Percentiles rank a stretch among this genome's conserved stretches.
Evolutionary conservation across 1,284 basidiomycete genomes (phyloP).

Genomic region (Ceratobasidium sp.): DNA sequence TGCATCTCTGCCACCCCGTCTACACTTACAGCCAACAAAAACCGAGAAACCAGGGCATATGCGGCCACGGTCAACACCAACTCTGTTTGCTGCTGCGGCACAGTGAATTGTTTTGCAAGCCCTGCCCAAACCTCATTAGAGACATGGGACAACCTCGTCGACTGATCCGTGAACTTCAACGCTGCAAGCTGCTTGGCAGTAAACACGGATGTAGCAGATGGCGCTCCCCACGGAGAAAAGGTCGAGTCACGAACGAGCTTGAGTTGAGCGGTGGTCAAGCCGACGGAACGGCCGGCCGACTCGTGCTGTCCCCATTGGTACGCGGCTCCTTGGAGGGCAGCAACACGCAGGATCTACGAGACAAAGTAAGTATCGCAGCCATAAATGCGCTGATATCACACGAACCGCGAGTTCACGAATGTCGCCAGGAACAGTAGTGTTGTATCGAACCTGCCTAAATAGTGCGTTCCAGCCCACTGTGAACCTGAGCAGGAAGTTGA

Average conservation of each 20-base stretch:
- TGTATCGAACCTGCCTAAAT: slow-evolving; percentile 32
- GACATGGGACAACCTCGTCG: slow-evolving; percentile 30
- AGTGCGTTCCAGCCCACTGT: slow-evolving; percentile 33
- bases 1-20: slow-evolving; percentile 44
- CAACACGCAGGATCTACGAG: slow-evolving; percentile 35
- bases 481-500: not conserved
- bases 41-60: slow-evolving; percentile 45
- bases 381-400: not conserved
- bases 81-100: slow-evolving; percentile 30
- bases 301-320: slow-evolving; percentile 45
- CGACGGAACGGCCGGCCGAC: slow-evolving; percentile 36
- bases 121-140: slow-evolving; percentile 34
- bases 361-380: not conserved
- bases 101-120: slow-evolving; percentile 12
- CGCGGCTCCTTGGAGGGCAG: slow-evolving; percentile 39
- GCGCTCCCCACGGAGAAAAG: slow-evolving; percentile 25
- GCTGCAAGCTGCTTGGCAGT: slow-evolving; percentile 36
- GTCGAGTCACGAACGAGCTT: slow-evolving; percentile 40
- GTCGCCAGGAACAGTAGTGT: slow-evolving; percentile 40
- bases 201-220: not conserved
- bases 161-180: slow-evolving; percentile 36
- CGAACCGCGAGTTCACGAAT: slow-evolving; percentile 44
- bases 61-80: slow-evolving; percentile 23
- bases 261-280: slow-evolving; percentile 42
- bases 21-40: slow-evolving; percentile 44